A percentile compares a stretch with the other conserved stretches of the same genome.
Conservation (phyloP, 2,329 filamentous ascomycete species). For the Cytospora leucostoma region DNA sequence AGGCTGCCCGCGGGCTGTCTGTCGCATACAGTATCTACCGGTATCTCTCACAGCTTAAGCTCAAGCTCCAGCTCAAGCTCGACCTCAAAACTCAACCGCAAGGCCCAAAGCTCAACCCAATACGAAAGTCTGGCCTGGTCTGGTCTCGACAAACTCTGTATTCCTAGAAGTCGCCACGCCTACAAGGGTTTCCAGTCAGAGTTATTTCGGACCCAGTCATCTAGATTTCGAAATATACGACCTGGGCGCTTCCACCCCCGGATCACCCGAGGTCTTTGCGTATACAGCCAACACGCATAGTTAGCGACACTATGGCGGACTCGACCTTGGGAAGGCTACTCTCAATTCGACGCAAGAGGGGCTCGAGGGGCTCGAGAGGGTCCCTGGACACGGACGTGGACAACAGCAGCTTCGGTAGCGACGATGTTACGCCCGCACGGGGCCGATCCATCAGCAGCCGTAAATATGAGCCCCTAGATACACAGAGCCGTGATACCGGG, state of each 20-base stretch:
- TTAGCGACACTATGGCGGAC: constrained; percentile 30
- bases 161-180: not conserved
- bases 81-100: not conserved
- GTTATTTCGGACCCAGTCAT: not conserved
- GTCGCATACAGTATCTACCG: not conserved
- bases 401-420: constrained; percentile 31
- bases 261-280: not conserved
- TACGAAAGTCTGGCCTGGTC: not conserved
- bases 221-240: not conserved
- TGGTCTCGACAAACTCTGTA: not conserved
- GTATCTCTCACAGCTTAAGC: not conserved
- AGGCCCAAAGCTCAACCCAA: not conserved
- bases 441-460: constrained; percentile 29
- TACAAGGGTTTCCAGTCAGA: not conserved
- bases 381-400: constrained; percentile 43
- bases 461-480: constrained; percentile 43
- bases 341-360: constrained; percentile 50
- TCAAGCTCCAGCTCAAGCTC: not conserved
- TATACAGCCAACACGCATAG: not conserved
- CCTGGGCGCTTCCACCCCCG: not conserved
- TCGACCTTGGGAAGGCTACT: constrained; percentile 54
- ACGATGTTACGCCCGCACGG: constrained; percentile 31
- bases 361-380: constrained; percentile 38
- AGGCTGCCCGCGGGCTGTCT: not conserved
- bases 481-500: constrained; percentile 38